A percentile compares a stretch with the other conserved stretches of the same genome.
Conservation (phyloP, 108 stramenopile species). For the Skeletonema tropicum region DNA sequence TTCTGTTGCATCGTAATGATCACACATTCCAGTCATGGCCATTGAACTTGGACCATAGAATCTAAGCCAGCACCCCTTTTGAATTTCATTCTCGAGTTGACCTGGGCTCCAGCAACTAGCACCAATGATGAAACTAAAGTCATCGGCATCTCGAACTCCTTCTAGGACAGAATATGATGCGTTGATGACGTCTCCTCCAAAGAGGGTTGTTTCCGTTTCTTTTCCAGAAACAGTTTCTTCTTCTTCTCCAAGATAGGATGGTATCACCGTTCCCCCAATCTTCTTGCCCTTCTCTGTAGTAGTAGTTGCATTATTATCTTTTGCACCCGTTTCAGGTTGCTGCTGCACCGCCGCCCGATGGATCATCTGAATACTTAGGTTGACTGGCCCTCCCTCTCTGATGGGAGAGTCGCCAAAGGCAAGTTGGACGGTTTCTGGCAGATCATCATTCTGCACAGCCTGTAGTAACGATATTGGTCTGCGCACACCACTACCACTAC, state of each 20-base stretch:
- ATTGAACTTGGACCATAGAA: slow-evolving; percentile 71
- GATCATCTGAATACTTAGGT: slow-evolving; percentile 78
- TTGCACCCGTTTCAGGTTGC: not conserved
- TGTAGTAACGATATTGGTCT: slow-evolving; percentile 31
- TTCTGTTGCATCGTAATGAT: slow-evolving; percentile 41
- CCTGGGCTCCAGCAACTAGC: slow-evolving; percentile 77
- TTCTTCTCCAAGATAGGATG: slow-evolving; percentile 17
- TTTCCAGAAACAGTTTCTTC: slow-evolving; percentile 25
- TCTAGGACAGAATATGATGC: slow-evolving; percentile 65
- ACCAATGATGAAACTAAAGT: slow-evolving; percentile 81
- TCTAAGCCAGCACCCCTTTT: slow-evolving; percentile 83
- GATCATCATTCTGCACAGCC: slow-evolving; percentile 27
- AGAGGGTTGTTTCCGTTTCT: slow-evolving; percentile 53
- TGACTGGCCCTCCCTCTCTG: slow-evolving; percentile 84
- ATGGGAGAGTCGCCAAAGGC: slow-evolving; percentile 71
- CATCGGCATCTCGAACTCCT: slow-evolving; percentile 61
- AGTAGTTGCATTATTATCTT: too few relatives aligned
- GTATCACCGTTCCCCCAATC: slow-evolving; percentile 70
- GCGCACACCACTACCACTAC: slow-evolving; percentile 4
- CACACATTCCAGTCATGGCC: slow-evolving; percentile 69
- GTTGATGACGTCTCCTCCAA: slow-evolving; percentile 69
- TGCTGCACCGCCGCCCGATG: slow-evolving; percentile 39
- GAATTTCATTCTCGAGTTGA: slow-evolving; percentile 80
- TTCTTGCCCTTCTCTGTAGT: not conserved
- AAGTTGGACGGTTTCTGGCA: slow-evolving; percentile 44